Evolutionary conservation across 2,329 filamentous ascomycete genomes (phyloP).

Genomic region (Fusarium chuoi): DNA sequence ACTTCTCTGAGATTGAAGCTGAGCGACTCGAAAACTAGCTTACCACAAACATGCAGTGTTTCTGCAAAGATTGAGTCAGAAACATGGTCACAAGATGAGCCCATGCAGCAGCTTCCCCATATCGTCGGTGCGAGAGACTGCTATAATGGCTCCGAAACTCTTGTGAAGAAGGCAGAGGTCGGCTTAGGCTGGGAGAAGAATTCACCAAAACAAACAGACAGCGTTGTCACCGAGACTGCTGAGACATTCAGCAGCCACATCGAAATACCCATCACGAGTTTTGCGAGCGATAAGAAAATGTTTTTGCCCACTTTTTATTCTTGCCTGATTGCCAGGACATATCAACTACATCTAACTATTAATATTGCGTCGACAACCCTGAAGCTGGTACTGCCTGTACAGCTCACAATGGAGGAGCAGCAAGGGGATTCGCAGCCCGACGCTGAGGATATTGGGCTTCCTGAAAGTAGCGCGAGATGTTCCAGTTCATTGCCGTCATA

Average conservation of each 20-base stretch:
- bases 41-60: not conserved
- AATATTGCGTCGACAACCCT: not conserved
- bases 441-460: not conserved
- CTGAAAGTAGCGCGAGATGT: not conserved
- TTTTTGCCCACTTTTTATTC: slow-evolving; percentile 20
- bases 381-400: slow-evolving; percentile 1
- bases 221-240: not conserved
- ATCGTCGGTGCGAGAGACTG: not conserved
- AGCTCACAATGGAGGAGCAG: not conserved
- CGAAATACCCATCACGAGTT: not conserved
- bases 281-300: slow-evolving; percentile 8
- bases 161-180: not conserved
- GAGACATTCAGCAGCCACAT: not conserved
- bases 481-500: slow-evolving; percentile 14
- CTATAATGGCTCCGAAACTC: not conserved
- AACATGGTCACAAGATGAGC: slow-evolving; percentile 16
- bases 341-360: slow-evolving; percentile 6
- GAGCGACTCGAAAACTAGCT: not conserved
- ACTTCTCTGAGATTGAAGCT: not conserved
- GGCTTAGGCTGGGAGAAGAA: not conserved
- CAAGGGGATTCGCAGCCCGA: not conserved
- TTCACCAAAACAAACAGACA: not conserved
- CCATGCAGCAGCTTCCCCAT: slow-evolving; percentile 15
- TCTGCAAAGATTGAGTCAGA: slow-evolving; percentile 13
- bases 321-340: slow-evolving; percentile 10